Percentiles rank a stretch among this genome's conserved stretches.
Evolutionary conservation across 768 basidiomycete genomes (phyloP).

Genomic region (Podaxis mareebaensis): DNA sequence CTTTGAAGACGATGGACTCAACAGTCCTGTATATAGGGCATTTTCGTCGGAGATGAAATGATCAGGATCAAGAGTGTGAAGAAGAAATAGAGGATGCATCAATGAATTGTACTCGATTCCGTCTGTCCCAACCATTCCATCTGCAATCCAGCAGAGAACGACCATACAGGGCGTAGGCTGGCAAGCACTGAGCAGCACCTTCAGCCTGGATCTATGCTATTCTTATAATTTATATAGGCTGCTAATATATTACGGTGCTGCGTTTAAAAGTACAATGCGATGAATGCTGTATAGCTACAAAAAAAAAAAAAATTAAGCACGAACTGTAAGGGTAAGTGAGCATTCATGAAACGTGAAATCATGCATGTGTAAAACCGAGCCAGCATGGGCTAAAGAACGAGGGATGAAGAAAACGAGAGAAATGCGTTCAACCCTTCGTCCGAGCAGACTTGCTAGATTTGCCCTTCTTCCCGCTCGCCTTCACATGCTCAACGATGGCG

Average conservation of each 20-base stretch:
- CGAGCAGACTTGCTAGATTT: conserved; percentile 6
- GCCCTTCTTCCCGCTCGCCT: conserved; percentile 19
- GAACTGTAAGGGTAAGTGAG: not conserved
- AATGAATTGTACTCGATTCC: not conserved
- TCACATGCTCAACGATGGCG: conserved; percentile 36
- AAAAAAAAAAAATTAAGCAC: not conserved
- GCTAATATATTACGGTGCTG: conserved; percentile 13
- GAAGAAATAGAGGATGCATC: conserved; percentile 72
- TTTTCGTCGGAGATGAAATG: conserved; percentile 92
- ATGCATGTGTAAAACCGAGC: not conserved
- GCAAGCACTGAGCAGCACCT: not conserved
- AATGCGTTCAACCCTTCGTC: conserved; percentile 10
- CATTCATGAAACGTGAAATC: not conserved
- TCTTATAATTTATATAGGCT: conserved; percentile 2
- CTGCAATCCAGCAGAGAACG: not conserved
- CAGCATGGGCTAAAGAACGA: not conserved
- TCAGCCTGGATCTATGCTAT: conserved; percentile 5
- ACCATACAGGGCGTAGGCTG: not conserved
- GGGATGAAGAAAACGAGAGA: not conserved
- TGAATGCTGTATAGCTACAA: conserved; percentile 15
- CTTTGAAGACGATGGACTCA: not conserved
- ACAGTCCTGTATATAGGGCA: conserved; percentile 54
- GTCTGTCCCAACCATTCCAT: not conserved
- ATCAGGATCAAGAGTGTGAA: conserved; percentile 90
- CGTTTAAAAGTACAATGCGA: conserved; percentile 13